These are phyloP conservation scores for Pleurostoma richardsiae DNA, from an alignment of 2,329 filamentous ascomycete genomes.

Conservation along the genomic window DNA sequence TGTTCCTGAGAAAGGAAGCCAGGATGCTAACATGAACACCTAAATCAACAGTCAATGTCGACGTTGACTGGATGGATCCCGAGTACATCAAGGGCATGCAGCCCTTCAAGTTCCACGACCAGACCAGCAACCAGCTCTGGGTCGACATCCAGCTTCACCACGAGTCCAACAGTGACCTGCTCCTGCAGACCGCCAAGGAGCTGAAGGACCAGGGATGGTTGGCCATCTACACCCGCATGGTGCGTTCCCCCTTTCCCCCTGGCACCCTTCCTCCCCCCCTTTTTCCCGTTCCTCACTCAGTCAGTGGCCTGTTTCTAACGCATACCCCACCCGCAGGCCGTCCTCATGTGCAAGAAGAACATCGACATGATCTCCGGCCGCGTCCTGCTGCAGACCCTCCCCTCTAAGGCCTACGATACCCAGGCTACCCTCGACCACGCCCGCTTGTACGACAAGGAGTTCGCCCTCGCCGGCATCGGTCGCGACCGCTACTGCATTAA, in stretches of 20 bases:
- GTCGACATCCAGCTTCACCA: conserved; percentile 40
- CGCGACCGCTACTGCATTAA: conserved; percentile 45
- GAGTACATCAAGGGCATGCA: conserved; percentile 37
- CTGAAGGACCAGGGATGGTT: conserved; percentile 39
- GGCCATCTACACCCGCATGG: conserved; percentile 41
- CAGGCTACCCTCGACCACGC: conserved; percentile 39
- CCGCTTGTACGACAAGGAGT: conserved; percentile 38
- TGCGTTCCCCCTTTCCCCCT: conserved; percentile 5
- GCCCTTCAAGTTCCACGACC: conserved; percentile 38
- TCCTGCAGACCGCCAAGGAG: conserved; percentile 33
- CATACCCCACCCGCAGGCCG: conserved; percentile 21
- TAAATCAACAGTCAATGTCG: conserved; percentile 35
- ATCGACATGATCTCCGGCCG: conserved; percentile 39
- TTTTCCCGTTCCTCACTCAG: background rate
- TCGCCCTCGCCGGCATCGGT: conserved; percentile 35
- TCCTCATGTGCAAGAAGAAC: conserved; percentile 40
- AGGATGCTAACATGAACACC: background rate
- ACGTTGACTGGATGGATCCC: conserved; percentile 48
- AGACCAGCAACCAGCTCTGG: conserved; percentile 45
- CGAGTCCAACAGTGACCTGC: conserved; percentile 34
- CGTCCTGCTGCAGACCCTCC: conserved; percentile 41
- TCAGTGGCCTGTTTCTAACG: background rate
- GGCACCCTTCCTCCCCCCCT: background rate
- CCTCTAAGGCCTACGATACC: conserved; percentile 38
- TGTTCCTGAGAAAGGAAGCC: background rate